Evolutionary conservation across 495 filamentous ascomycete species (phyloP).

Genomic region (Penicillium lividum): DNA sequence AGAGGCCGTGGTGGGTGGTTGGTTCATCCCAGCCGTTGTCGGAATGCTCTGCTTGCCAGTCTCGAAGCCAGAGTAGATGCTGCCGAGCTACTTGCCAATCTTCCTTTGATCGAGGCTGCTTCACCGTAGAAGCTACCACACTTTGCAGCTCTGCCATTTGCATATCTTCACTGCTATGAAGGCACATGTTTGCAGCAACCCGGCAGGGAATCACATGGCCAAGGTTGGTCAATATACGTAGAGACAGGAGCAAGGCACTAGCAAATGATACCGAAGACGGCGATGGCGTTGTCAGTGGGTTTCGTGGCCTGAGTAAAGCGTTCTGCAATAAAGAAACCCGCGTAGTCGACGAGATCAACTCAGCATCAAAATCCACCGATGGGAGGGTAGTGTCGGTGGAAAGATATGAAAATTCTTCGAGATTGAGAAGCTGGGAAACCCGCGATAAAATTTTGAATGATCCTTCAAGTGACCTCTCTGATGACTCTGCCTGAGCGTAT

Average conservation of each 20-base stretch:
- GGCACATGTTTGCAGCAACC: conserved; percentile 44
- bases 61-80: conserved; percentile 77
- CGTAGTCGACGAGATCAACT: conserved; percentile 44
- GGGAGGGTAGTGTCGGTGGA: conserved; percentile 27
- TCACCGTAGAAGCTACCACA: conserved; percentile 56
- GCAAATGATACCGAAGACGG: conserved; percentile 61
- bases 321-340: conserved; percentile 52
- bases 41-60: conserved; percentile 64
- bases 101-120: conserved; percentile 58
- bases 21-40: conserved; percentile 27
- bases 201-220: conserved; percentile 61
- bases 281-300: conserved; percentile 67
- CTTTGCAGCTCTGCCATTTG: conserved; percentile 65
- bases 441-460: conserved; percentile 63
- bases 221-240: conserved; percentile 60
- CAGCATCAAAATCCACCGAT: conserved; percentile 35
- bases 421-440: conserved; percentile 59
- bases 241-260: conserved; percentile 67
- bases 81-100: conserved; percentile 67
- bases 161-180: conserved; percentile 55
- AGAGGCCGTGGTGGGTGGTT: conserved; percentile 58
- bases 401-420: conserved; percentile 53
- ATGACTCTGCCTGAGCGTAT: conserved; percentile 65
- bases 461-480: conserved; percentile 57
- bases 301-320: conserved; percentile 59